Percentiles rank a stretch among this genome's conserved stretches.
Evolutionary conservation across 2,329 filamentous ascomycete species (phyloP).

Genomic region (Hortaea werneckii): DNA sequence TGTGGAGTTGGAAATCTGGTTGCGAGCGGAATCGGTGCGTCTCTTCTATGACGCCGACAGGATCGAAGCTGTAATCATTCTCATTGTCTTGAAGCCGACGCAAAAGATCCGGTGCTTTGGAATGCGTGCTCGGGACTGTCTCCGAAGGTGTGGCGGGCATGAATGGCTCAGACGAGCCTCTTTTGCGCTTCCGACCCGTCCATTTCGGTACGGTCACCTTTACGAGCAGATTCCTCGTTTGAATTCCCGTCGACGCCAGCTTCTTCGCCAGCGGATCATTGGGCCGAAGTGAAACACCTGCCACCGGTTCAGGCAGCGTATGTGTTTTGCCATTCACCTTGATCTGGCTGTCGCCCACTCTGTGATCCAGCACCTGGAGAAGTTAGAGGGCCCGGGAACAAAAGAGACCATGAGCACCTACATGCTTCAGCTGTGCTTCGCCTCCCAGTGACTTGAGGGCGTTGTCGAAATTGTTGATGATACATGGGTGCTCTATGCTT

Average conservation of each 20-base stretch:
- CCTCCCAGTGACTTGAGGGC: conserved; percentile 54
- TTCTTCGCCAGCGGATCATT: conserved; percentile 71
- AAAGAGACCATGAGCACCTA: conserved; percentile 18
- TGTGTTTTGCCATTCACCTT: conserved; percentile 15
- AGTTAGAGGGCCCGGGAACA: too few species aligned
- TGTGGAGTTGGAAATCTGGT: conserved; percentile 62
- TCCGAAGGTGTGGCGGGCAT: background rate
- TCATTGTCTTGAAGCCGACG: conserved; percentile 20
- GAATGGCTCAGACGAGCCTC: conserved; percentile 56
- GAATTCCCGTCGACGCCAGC: conserved; percentile 63
- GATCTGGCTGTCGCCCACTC: conserved; percentile 17
- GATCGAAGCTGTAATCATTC: conserved; percentile 17
- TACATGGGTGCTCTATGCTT: conserved; percentile 57
- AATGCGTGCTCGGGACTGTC: conserved; percentile 1
- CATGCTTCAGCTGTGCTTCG: conserved; percentile 43
- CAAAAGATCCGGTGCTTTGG: conserved; percentile 18
- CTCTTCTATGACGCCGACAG: conserved; percentile 53
- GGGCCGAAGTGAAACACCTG: conserved; percentile 66
- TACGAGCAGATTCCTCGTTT: conserved; percentile 74
- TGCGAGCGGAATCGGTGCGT: conserved; percentile 81
- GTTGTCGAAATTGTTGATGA: conserved; percentile 54
- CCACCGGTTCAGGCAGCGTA: conserved; percentile 30
- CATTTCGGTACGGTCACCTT: conserved; percentile 79
- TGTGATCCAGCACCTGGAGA: conserved; percentile 22
- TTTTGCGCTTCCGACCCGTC: conserved; percentile 76